These are phyloP conservation scores for Metschnikowia arizonensis DNA, from an alignment of 805 yeast species.

Conservation along the genomic window DNA sequence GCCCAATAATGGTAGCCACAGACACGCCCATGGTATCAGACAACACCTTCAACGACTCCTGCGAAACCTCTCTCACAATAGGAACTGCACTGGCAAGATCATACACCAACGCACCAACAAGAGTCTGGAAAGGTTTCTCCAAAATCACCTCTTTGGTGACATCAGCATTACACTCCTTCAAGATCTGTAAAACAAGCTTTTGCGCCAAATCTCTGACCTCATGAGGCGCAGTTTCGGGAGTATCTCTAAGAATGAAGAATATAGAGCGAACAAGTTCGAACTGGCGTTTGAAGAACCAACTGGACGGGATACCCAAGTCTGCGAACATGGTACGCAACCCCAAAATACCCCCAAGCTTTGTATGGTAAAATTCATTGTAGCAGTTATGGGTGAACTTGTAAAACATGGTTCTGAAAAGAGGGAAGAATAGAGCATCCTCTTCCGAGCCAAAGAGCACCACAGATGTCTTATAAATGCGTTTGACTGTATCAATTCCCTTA, in stretches of 20 bases:
- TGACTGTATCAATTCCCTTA: slow-evolving; percentile 65
- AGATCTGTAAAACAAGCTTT: slow-evolving; percentile 56
- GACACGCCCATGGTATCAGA: slow-evolving; percentile 69
- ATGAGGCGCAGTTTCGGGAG: slow-evolving; percentile 82
- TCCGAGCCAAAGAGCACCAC: slow-evolving; percentile 60
- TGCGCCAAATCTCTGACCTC: slow-evolving; percentile 72
- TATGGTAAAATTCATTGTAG: slow-evolving; percentile 81
- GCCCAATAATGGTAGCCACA: slow-evolving; percentile 69
- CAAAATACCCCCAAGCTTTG: slow-evolving; percentile 82
- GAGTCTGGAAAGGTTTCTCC: slow-evolving; percentile 71
- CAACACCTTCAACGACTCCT: slow-evolving; percentile 59
- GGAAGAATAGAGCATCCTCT: slow-evolving; percentile 64
- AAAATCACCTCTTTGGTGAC: slow-evolving; percentile 58
- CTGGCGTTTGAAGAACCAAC: slow-evolving; percentile 74
- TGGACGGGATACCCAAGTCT: slow-evolving; percentile 61
- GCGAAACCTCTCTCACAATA: slow-evolving; percentile 78
- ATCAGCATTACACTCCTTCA: slow-evolving; percentile 60
- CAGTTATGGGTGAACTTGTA: slow-evolving; percentile 86
- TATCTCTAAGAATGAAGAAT: slow-evolving; percentile 85
- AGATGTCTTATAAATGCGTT: slow-evolving; percentile 57
- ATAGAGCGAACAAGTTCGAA: slow-evolving; percentile 82
- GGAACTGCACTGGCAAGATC: slow-evolving; percentile 88
- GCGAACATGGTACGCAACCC: slow-evolving; percentile 74
- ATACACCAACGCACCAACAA: slow-evolving; percentile 85
- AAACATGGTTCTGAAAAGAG: slow-evolving; percentile 71